Evolutionary conservation across 1,284 basidiomycete species (phyloP).

Genomic region (Earliella scabrosa): DNA sequence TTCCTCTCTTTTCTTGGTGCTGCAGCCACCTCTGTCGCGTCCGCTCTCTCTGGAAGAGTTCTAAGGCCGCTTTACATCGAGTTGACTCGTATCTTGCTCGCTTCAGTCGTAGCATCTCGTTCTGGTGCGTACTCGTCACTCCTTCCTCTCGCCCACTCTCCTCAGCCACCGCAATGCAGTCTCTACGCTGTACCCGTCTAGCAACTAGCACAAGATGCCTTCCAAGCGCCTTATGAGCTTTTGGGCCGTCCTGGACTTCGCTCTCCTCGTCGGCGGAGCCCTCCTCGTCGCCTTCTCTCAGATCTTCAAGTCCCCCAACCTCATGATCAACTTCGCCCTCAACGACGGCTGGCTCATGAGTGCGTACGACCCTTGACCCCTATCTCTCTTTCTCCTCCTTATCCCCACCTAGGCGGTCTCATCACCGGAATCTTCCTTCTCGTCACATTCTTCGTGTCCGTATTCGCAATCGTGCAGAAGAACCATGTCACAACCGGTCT

Average conservation of each 20-base stretch:
- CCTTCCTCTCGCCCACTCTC: background rate
- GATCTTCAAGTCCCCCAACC: slow-evolving; percentile 65
- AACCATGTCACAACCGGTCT: slow-evolving; percentile 71
- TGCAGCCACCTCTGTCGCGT: slow-evolving; percentile 38
- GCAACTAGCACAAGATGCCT: slow-evolving; percentile 55
- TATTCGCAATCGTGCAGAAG: slow-evolving; percentile 71
- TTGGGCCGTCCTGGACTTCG: slow-evolving; percentile 73
- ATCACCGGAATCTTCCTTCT: slow-evolving; percentile 71
- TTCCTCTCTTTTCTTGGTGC: slow-evolving; percentile 36
- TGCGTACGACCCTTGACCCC: slow-evolving; percentile 37
- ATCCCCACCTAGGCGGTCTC: slow-evolving; percentile 58
- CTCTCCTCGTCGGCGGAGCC: slow-evolving; percentile 69
- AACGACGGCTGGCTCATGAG: slow-evolving; percentile 61
- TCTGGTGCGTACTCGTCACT: slow-evolving; percentile 16
- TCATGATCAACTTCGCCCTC: slow-evolving; percentile 74
- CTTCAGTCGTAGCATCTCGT: slow-evolving; percentile 22
- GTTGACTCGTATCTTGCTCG: slow-evolving; percentile 29
- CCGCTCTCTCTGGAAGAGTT: slow-evolving; percentile 41
- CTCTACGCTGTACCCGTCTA: slow-evolving; percentile 28
- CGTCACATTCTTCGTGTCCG: slow-evolving; percentile 69
- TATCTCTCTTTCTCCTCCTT: background rate
- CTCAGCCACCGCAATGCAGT: slow-evolving; percentile 1
- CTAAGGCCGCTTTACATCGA: slow-evolving; percentile 19
- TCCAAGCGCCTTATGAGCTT: slow-evolving; percentile 69
- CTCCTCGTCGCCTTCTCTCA: slow-evolving; percentile 70